Conservation (phyloP, 2,329 filamentous ascomycete genomes). For the Mollisia scopiformis region DNA sequence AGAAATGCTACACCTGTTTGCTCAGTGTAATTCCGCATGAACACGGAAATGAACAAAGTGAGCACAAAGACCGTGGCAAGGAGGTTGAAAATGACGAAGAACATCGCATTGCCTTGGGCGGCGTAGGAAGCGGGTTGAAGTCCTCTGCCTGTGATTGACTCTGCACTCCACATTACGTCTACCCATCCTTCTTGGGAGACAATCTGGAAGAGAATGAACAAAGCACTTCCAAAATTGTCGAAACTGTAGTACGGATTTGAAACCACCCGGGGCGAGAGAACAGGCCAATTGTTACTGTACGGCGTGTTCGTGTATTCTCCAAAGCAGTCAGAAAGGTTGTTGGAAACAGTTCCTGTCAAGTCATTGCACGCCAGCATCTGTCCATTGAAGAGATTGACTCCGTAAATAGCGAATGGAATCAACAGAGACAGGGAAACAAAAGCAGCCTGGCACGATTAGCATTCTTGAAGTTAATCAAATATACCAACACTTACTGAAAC, state of each 20-base stretch:
- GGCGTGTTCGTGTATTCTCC: slow-evolving; percentile 80
- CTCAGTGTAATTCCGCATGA: slow-evolving; percentile 99
- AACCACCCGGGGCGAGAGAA: slow-evolving; percentile 81
- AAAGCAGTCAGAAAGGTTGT: slow-evolving; percentile 73
- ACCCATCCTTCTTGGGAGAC: slow-evolving; percentile 98
- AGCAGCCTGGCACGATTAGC: slow-evolving; percentile 55
- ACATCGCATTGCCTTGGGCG: slow-evolving; percentile 84
- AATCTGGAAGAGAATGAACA: slow-evolving; percentile 98
- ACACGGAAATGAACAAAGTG: slow-evolving; percentile 97
- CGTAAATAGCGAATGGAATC: slow-evolving; percentile 96
- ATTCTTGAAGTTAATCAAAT: not conserved
- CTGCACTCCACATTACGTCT: slow-evolving; percentile 84
- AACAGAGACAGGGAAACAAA: slow-evolving; percentile 93
- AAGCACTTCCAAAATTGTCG: slow-evolving; percentile 88
- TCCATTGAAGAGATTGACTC: slow-evolving; percentile 89
- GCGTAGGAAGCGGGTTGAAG: slow-evolving; percentile 71
- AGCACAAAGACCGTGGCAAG: slow-evolving; percentile 95
- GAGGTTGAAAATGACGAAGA: slow-evolving; percentile 96
- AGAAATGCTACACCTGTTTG: slow-evolving; percentile 96
- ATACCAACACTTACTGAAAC: slow-evolving; percentile 45
- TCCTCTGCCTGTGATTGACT: slow-evolving; percentile 78
- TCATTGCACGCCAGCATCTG: slow-evolving; percentile 83
- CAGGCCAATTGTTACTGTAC: slow-evolving; percentile 73
- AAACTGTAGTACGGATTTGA: slow-evolving; percentile 87
- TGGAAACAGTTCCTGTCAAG: slow-evolving; percentile 53